Evolutionary conservation across 2,329 filamentous ascomycete species (phyloP), one percentile per base, ranked within the genome.

Genomic region (Pseudodiploospora longispora): DNA sequence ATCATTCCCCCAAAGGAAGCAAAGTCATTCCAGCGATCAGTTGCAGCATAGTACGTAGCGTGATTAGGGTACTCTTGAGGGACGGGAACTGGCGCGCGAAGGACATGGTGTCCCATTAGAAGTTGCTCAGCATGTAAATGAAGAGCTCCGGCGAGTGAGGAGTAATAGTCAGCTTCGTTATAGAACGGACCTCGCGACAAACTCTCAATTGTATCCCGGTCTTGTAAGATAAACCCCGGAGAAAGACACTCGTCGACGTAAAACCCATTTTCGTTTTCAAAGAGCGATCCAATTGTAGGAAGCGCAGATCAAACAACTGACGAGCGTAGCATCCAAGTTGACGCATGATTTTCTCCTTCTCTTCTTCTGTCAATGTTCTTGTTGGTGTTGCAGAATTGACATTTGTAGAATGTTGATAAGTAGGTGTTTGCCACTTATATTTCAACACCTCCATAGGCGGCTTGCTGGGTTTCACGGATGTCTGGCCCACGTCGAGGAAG

Each of bases 251-350:
- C 46, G 10, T 43, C 50, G 30, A 52, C 40, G 34, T 4, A 8
- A 30, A 39, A 48, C 33, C 40, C 37, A 6, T 48, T 44, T n/a
- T 54, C 40, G n/a, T 50, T 44, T 45, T 61, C 52, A 31, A 59
- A 57, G 27, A 60, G 50, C 27, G 55, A 61, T 31, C 57, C 55
- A 5, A 61, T 57, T 35, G 44, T 52, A 31, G 55, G 49, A 62
- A 58, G 8, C 50, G 49, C 38, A 59, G 41, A 33, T 51, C 47
- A 19, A 46, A 59, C 44, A 61, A 47, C 34, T 60, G 52, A 38
- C 40, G 52, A 38, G 47, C 50, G 55, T 50, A 38, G 27, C 36
- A n/a, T 45, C 58, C 58, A 28, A 62, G 43, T 44, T 60, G 55
- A 4, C 38, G 39, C 38, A 61, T 47, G 30, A 62, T 42, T 42